Evolutionary conservation across 371 early-diverging fungal genomes (phyloP).

Genomic region (Caulochytrium protostelioides): DNA sequence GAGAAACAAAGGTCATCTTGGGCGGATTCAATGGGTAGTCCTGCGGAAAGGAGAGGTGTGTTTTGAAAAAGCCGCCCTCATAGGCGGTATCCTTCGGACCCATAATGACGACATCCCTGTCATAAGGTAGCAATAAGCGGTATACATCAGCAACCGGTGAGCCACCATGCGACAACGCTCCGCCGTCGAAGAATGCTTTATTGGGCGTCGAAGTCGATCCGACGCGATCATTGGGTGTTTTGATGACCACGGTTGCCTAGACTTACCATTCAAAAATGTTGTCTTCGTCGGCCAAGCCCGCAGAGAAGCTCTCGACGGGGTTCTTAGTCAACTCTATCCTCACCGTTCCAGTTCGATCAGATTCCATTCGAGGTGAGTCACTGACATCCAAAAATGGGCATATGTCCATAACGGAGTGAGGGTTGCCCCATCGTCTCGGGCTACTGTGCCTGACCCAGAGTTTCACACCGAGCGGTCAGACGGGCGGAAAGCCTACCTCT

Average conservation of each 20-base stretch:
- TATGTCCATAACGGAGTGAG: slow-evolving; percentile 8
- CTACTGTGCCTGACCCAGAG: slow-evolving; percentile 1
- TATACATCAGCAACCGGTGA: background rate
- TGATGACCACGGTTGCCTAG: too few species aligned
- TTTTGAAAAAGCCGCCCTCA: slow-evolving; percentile 83
- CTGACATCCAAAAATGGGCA: slow-evolving; percentile 4
- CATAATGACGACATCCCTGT: slow-evolving; percentile 66
- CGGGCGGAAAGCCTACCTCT: slow-evolving; percentile 22
- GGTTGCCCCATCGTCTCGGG: background rate
- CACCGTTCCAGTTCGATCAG: slow-evolving; percentile 1
- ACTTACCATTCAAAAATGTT: slow-evolving; percentile 20
- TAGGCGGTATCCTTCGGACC: slow-evolving; percentile 75
- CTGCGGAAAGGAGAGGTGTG: slow-evolving; percentile 55
- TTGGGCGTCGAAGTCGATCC: too few species aligned
- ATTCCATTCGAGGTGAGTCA: slow-evolving; percentile 2
- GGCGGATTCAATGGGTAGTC: slow-evolving; percentile 69
- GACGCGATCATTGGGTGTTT: too few species aligned
- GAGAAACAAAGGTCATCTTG: slow-evolving; percentile 48
- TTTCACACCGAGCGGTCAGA: too few species aligned
- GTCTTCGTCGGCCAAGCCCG: slow-evolving; percentile 28
- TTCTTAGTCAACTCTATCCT: slow-evolving; percentile 34
- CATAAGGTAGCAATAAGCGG: background rate
- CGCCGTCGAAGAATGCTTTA: too few species aligned
- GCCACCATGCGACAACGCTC: background rate
- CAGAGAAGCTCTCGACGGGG: slow-evolving; percentile 63